A percentile compares a stretch with the other conserved stretches of the same genome.
These are phyloP conservation scores for Leccinum aurantiacum DNA, from an alignment of 768 basidiomycete species.

Conservation along the genomic window DNA sequence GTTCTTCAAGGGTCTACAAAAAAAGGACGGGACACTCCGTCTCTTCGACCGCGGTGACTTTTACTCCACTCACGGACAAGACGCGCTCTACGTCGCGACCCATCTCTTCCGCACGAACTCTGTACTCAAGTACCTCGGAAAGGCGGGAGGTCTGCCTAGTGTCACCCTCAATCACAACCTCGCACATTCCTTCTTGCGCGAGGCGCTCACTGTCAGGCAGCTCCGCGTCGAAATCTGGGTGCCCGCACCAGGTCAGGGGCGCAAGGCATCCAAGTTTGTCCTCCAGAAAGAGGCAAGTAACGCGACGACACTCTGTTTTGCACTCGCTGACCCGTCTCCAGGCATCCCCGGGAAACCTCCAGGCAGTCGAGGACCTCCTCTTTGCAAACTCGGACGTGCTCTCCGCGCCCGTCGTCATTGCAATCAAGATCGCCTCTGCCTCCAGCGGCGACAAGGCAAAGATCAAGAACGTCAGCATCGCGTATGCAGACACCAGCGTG, in stretches of 20 bases:
- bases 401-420: conserved; percentile 85
- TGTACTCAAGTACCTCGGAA: conserved; percentile 85
- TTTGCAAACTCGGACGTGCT: conserved; percentile 80
- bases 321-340: conserved; percentile 26
- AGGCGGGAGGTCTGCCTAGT: conserved; percentile 62
- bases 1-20: conserved; percentile 61
- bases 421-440: conserved; percentile 71
- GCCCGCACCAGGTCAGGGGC: conserved; percentile 69
- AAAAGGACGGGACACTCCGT: conserved; percentile 78
- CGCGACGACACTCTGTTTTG: background rate
- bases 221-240: conserved; percentile 91
- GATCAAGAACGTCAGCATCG: conserved; percentile 75
- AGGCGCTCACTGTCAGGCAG: conserved; percentile 87
- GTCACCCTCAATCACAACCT: conserved; percentile 75
- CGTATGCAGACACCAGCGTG: conserved; percentile 87
- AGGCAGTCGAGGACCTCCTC: conserved; percentile 77
- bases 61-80: conserved; percentile 86
- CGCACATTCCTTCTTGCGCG: conserved; percentile 80
- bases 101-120: conserved; percentile 86
- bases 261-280: conserved; percentile 72
- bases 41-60: conserved; percentile 84
- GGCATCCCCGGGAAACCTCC: conserved; percentile 77
- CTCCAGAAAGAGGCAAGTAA: conserved; percentile 73
- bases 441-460: conserved; percentile 56
- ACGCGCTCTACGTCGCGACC: conserved; percentile 84